These are phyloP conservation scores for Alternaria sp. DNA, from an alignment of 2,329 filamentous ascomycete genomes.

Conservation along the genomic window DNA sequence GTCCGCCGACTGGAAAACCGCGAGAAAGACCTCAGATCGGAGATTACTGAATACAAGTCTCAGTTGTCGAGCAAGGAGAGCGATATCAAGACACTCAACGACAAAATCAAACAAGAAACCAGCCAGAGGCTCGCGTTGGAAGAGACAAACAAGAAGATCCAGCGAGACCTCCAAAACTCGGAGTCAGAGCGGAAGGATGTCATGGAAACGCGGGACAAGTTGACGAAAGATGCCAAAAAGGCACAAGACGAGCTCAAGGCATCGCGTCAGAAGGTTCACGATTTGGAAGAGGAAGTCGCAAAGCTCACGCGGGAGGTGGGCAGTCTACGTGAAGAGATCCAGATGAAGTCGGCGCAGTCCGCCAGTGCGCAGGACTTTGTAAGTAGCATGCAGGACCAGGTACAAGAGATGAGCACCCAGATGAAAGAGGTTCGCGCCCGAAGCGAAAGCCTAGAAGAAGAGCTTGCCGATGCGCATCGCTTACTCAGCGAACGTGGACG, in stretches of 20 bases:
- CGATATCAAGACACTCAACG: conserved; percentile 78
- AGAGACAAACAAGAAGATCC: conserved; percentile 75
- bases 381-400: conserved; percentile 92
- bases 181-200: conserved; percentile 83
- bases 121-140: conserved; percentile 75
- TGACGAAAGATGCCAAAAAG: conserved; percentile 71
- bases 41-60: conserved; percentile 73
- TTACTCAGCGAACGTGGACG: conserved; percentile 86
- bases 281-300: conserved; percentile 75
- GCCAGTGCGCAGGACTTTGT: conserved; percentile 83
- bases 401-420: conserved; percentile 84
- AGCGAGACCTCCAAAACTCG: conserved; percentile 77
- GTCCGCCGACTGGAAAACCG: conserved; percentile 78
- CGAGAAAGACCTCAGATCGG: conserved; percentile 80
- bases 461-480: conserved; percentile 85
- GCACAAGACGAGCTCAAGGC: conserved; percentile 72
- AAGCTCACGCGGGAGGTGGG: conserved; percentile 72
- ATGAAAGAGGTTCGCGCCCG: conserved; percentile 86
- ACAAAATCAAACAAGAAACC: conserved; percentile 78
- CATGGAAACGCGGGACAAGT: conserved; percentile 73
- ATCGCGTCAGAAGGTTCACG: conserved; percentile 65
- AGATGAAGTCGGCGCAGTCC: conserved; percentile 85
- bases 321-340: conserved; percentile 76
- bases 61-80: conserved; percentile 74
- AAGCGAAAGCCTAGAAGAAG: conserved; percentile 87